phyloP scores from a whole-genome alignment of 495 filamentous ascomycete genomes.

The Aspergillus heteromorphus region DNA sequence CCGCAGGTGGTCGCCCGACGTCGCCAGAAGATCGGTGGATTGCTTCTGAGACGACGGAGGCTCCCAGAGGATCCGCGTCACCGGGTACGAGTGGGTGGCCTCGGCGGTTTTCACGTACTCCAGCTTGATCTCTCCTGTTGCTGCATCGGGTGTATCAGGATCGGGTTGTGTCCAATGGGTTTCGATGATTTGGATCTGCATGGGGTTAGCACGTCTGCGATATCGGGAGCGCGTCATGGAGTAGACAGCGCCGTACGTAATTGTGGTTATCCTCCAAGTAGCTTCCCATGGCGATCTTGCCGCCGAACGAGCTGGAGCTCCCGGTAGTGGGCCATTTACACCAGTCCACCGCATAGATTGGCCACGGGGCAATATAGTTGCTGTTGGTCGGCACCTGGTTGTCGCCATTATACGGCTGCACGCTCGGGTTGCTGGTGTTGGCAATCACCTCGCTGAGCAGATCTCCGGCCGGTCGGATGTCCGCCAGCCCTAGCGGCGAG shows the following conservation, averaged over 20 bases:
- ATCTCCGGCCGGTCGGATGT: slow-evolving; percentile 78
- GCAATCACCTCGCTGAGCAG: slow-evolving; percentile 60
- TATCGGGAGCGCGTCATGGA: background rate
- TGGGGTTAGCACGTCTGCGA: slow-evolving; percentile 13
- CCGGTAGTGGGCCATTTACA: slow-evolving; percentile 92
- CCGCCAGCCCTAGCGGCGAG: slow-evolving; percentile 82
- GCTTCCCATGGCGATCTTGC: slow-evolving; percentile 91
- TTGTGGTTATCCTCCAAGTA: slow-evolving; percentile 98
- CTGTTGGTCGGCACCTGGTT: slow-evolving; percentile 58
- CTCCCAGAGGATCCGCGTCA: slow-evolving; percentile 95
- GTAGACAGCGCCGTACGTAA: slow-evolving; percentile 56
- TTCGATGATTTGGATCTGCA: slow-evolving; percentile 95
- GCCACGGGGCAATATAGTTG: slow-evolving; percentile 93
- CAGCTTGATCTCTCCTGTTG: slow-evolving; percentile 67
- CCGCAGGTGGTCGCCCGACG: slow-evolving; percentile 91
- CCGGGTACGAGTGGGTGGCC: slow-evolving; percentile 95
- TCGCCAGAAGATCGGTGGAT: slow-evolving; percentile 92
- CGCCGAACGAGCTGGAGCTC: slow-evolving; percentile 59
- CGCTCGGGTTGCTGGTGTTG: slow-evolving; percentile 33
- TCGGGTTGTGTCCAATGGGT: slow-evolving; percentile 66
- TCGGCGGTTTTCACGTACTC: slow-evolving; percentile 96
- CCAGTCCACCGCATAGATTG: slow-evolving; percentile 96
- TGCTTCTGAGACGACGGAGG: slow-evolving; percentile 95
- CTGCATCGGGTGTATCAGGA: slow-evolving; percentile 56
- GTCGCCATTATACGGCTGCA: slow-evolving; percentile 39